These are phyloP conservation scores for Naematelia encephala DNA, from an alignment of 768 basidiomycete genomes.

Conservation along the genomic window DNA sequence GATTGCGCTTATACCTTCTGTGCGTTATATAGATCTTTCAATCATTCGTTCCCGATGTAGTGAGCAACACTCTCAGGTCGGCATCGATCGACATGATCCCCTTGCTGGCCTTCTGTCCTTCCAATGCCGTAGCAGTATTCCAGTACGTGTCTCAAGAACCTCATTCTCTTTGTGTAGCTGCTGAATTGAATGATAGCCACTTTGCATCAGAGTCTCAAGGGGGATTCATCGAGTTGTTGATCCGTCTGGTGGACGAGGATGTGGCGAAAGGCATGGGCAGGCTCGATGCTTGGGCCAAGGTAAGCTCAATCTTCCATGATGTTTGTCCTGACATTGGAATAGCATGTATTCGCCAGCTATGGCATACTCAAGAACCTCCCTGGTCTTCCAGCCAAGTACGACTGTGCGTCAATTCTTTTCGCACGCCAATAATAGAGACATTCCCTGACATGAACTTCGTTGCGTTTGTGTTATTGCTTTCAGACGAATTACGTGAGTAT, in stretches of 20 bases:
- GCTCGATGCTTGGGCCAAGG: conserved; percentile 8
- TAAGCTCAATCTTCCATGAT: conserved; percentile 5
- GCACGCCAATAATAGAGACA: too few species aligned
- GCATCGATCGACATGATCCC: conserved; percentile 2
- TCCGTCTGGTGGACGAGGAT: conserved; percentile 5
- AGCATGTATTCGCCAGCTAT: conserved; percentile 16
- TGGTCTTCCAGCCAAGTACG: conserved; percentile 24
- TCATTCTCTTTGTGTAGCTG: background rate
- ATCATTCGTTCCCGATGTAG: conserved; percentile 19
- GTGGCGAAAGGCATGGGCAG: conserved; percentile 16
- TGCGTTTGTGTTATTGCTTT: too few species aligned
- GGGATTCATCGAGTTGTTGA: conserved; percentile 2
- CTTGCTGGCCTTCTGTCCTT: conserved; percentile 17
- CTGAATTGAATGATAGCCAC: conserved; percentile 7
- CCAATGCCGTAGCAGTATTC: conserved; percentile 16
- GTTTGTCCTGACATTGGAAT: background rate
- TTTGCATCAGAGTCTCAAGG: conserved; percentile 16
- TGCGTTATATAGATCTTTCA: conserved; percentile 17
- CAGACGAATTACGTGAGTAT: too few species aligned
- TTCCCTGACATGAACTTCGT: too few species aligned
- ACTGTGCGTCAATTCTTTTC: too few species aligned
- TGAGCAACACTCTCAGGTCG: background rate
- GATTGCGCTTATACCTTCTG: background rate
- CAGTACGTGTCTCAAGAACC: conserved; percentile 18
- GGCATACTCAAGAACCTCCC: conserved; percentile 20